Percentiles rank a stretch among this genome's conserved stretches.
phyloP scores from a whole-genome alignment of 345 rosid genomes.

The Gossypium anomalum region DNA sequence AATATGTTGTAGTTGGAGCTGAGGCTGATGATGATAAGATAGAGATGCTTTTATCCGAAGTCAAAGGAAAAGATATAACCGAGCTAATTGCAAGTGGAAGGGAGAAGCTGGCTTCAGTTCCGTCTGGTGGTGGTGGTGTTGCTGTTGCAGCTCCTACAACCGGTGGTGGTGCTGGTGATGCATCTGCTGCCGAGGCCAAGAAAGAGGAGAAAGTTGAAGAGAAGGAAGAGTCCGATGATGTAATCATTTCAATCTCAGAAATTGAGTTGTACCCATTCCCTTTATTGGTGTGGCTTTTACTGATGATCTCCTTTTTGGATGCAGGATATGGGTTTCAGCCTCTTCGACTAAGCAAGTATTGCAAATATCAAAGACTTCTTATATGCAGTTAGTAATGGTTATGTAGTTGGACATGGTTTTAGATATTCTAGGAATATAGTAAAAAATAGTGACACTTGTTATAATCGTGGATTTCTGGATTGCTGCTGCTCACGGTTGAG shows the following conservation, averaged over 20 bases:
- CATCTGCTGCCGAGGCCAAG: slow-evolving; percentile 52
- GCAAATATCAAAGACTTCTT: slow-evolving; percentile 17
- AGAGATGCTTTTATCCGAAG: slow-evolving; percentile 25
- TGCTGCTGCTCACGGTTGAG: too few species aligned
- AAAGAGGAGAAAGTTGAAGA: slow-evolving; percentile 73
- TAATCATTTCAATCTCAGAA: too few species aligned
- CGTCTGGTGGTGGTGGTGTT: slow-evolving; percentile 69
- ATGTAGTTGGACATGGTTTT: slow-evolving; percentile 25
- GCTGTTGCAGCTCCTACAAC: slow-evolving; percentile 27
- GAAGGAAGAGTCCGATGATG: slow-evolving; percentile 68
- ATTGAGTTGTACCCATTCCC: not conserved
- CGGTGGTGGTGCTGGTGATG: slow-evolving; percentile 37
- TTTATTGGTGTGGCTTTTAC: not conserved
- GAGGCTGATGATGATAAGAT: slow-evolving; percentile 63
- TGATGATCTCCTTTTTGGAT: slow-evolving; percentile 6
- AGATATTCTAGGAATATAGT: slow-evolving; percentile 11
- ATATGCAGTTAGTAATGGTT: slow-evolving; percentile 6
- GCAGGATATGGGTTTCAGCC: slow-evolving; percentile 87
- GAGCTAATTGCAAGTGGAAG: slow-evolving; percentile 28
- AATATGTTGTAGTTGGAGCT: slow-evolving; percentile 37
- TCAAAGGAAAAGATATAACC: too few species aligned
- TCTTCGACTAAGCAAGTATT: slow-evolving; percentile 46
- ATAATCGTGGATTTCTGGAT: not conserved
- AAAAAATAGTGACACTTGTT: slow-evolving; percentile 4
- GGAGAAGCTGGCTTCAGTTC: slow-evolving; percentile 74